Evolutionary conservation across 129 eudicot species (phyloP).

Genomic region (Glebionis coronaria): DNA sequence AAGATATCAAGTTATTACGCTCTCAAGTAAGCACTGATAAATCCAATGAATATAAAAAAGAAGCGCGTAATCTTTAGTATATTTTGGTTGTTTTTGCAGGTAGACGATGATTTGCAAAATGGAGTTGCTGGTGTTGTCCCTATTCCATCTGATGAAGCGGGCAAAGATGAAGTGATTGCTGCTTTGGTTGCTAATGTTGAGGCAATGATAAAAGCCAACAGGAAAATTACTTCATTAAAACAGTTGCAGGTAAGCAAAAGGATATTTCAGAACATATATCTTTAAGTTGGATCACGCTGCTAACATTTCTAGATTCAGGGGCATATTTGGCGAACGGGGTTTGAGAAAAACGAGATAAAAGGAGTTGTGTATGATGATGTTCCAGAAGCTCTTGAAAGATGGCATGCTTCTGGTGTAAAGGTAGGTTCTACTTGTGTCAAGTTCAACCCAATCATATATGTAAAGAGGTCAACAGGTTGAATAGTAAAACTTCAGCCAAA

Average conservation of each 20-base stretch:
- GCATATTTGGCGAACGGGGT: conserved; percentile 91
- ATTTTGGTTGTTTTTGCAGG: conserved; percentile 38
- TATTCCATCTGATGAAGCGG: conserved; percentile 59
- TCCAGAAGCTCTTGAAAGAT: conserved; percentile 85
- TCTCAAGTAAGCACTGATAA: conserved; percentile 55
- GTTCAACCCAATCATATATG: too few relatives aligned
- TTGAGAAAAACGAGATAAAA: conserved; percentile 60
- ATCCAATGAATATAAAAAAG: not conserved
- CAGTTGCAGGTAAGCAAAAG: conserved; percentile 68
- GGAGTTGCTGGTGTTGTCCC: conserved; percentile 81
- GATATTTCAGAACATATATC: not conserved
- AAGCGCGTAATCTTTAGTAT: not conserved
- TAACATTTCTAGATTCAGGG: conserved; percentile 52
- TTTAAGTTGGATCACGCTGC: not conserved
- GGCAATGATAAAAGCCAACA: conserved; percentile 93
- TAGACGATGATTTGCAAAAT: conserved; percentile 59
- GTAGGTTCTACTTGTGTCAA: conserved; percentile 26
- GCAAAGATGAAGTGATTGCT: conserved; percentile 67
- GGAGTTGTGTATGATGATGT: conserved; percentile 84
- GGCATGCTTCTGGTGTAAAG: conserved; percentile 85
- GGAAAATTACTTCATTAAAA: conserved; percentile 88
- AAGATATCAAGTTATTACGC: conserved; percentile 72
- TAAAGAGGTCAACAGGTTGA: too few relatives aligned
- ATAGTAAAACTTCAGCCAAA: too few relatives aligned
- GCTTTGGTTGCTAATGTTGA: conserved; percentile 86